These are phyloP conservation scores for Fusarium udum DNA, from an alignment of 2,329 filamentous ascomycete species.

Conservation along the genomic window DNA sequence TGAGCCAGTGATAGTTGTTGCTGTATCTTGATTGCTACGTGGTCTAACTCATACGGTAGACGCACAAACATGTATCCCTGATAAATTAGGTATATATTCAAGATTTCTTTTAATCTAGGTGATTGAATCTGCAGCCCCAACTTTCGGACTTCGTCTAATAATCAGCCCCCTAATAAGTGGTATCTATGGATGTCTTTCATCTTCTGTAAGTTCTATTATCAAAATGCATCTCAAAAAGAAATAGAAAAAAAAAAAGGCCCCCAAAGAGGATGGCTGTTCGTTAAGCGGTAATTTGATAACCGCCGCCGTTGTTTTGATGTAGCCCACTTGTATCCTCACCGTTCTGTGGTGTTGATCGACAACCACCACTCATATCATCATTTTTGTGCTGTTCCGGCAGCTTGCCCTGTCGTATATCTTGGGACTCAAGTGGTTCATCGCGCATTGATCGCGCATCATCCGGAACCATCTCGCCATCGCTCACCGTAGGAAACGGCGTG, in stretches of 20 bases:
- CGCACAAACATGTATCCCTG: neutral
- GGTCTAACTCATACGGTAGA: neutral
- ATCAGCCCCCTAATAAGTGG: conserved; percentile 25
- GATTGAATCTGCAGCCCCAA: neutral
- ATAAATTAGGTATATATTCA: neutral
- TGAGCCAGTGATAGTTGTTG: neutral
- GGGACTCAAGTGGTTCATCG: conserved; percentile 46
- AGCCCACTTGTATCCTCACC: conserved; percentile 10
- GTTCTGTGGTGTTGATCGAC: conserved; percentile 14
- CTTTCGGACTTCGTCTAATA: conserved; percentile 10
- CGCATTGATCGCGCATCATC: conserved; percentile 52
- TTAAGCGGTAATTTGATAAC: conserved; percentile 22
- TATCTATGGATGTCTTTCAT: conserved; percentile 23
- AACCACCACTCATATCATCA: conserved; percentile 15
- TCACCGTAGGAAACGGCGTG: conserved; percentile 72
- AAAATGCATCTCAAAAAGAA: neutral
- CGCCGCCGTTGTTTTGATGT: conserved; percentile 1
- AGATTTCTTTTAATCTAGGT: neutral
- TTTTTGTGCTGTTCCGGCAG: conserved; percentile 20
- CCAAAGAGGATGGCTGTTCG: neutral
- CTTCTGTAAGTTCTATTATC: conserved; percentile 1
- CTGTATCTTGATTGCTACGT: neutral
- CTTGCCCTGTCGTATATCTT: conserved; percentile 33
- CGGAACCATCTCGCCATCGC: conserved; percentile 64
- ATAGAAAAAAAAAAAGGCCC: neutral